Base-by-base conservation (phyloP, 345 rosid species). In the Rhizophora mangle region DNA sequence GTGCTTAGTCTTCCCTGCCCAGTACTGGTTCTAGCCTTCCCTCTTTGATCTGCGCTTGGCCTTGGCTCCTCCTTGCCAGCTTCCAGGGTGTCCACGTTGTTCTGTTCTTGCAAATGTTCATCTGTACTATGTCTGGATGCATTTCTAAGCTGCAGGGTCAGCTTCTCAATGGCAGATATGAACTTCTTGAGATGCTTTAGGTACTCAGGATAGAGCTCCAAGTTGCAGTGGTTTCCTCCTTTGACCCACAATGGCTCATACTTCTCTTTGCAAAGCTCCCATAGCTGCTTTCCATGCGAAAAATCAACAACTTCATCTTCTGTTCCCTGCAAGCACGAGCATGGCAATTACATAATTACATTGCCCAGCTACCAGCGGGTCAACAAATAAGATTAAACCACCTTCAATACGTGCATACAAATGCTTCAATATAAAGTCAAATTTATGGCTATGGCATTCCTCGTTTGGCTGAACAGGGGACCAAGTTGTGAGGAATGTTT, bases 241-340 rank as follows among this genome's bases (percentile, higher is more conserved):
- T 83, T 76, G 19, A 94, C 78, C 98, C 97, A 94, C 68, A 89
- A 60, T 0, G 98, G 98, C 76, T 94, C 98, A 16, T 91, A 94
- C 81, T 89, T 94, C 62, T 88, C 91, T 72, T 84, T 91, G 73
- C 95, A 87, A 9, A 83, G 85, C 68, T 88, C 90, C 94, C 93
- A 89, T 21, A 94, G 82, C 76, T 86, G 91, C 79, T 86, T 89
- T 11, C 98, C 98, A 47, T 94, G 97, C 16, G 97, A 91, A 67
- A 86, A 58, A 73, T 89, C 87, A 67, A 94, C 91, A 18, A 89
- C 88, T 11, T 91, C 87, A 69, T 94, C 97, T 30, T 84, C 85
- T 61, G 96, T 94, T 67, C 98, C 98, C 97, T 94, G 72, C 71
- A 67, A 34, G 56, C 26, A 57, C 16, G 54, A 30, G 32, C 53